Evolutionary conservation across 805 yeast genomes (phyloP).

Genomic region (Monosporozyma yasuniensis): DNA sequence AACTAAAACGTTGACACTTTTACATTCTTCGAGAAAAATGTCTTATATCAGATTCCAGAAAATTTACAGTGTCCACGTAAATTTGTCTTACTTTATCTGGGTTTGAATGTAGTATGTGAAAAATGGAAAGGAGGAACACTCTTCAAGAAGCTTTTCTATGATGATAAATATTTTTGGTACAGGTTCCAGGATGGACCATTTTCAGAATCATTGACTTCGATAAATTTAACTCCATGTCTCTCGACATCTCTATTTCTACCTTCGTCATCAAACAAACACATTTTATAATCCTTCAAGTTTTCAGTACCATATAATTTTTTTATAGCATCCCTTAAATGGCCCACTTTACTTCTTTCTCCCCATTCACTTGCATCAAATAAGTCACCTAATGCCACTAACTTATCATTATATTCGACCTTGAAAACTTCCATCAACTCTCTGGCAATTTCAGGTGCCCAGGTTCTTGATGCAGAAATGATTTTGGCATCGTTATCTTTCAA

Average conservation of each 20-base stretch:
- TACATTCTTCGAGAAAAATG: no score
- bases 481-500: slow-evolving; percentile 39
- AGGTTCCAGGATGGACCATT: slow-evolving; percentile 47
- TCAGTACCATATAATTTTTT: slow-evolving; percentile 38
- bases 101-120: not conserved
- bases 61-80: no score
- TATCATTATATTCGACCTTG: slow-evolving; percentile 38
- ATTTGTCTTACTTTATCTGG: not conserved
- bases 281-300: slow-evolving; percentile 39
- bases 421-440: slow-evolving; percentile 47
- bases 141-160: not conserved
- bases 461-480: slow-evolving; percentile 68
- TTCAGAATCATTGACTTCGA: slow-evolving; percentile 49
- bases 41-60: no score
- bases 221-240: slow-evolving; percentile 58
- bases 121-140: not conserved
- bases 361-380: slow-evolving; percentile 55
- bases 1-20: no score
- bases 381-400: slow-evolving; percentile 17
- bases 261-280: slow-evolving; percentile 69
- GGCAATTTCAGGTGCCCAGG: slow-evolving; percentile 75
- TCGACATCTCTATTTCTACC: slow-evolving; percentile 68
- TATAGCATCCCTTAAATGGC: slow-evolving; percentile 49
- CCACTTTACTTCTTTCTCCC: slow-evolving; percentile 57
- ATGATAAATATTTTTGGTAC: slow-evolving; percentile 35